Percentiles rank a stretch among this genome's conserved stretches.
These are phyloP conservation scores for Vaccinium myrtillus DNA, from an alignment of 148 eudicot species.

Conservation along the genomic window DNA sequence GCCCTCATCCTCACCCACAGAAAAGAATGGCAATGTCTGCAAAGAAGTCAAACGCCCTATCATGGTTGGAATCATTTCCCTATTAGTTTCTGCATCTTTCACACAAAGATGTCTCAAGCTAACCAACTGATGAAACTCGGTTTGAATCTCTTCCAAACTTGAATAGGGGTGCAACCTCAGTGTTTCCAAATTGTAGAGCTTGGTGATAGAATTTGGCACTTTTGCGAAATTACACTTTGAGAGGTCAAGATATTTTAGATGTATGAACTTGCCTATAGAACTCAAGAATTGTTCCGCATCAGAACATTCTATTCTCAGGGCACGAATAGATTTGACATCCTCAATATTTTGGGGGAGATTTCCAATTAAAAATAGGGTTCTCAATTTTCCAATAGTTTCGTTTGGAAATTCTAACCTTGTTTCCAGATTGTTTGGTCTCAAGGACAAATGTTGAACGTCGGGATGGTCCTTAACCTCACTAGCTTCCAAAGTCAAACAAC, in stretches of 20 bases:
- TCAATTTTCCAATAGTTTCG: background rate
- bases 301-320: background rate
- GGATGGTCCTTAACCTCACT: too few species aligned
- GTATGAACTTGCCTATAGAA: constrained; percentile 8
- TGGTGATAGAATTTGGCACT: constrained; percentile 15
- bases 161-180: background rate
- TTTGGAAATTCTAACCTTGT: background rate
- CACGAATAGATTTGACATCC: background rate
- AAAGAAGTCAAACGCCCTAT: background rate
- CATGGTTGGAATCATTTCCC: background rate
- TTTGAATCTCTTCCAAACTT: background rate
- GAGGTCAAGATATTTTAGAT: constrained; percentile 20
- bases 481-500: background rate
- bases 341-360: background rate
- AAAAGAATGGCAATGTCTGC: background rate
- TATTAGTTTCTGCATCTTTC: background rate
- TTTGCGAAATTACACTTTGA: background rate
- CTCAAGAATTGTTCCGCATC: background rate
- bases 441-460: background rate
- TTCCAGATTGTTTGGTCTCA: background rate
- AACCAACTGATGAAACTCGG: background rate
- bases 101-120: too few species aligned
- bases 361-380: too few species aligned
- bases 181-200: constrained; percentile 17
- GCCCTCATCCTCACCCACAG: background rate